These are phyloP conservation scores for Neonectria sp. DNA, from an alignment of 2,329 filamentous ascomycete species.

Conservation along the genomic window DNA sequence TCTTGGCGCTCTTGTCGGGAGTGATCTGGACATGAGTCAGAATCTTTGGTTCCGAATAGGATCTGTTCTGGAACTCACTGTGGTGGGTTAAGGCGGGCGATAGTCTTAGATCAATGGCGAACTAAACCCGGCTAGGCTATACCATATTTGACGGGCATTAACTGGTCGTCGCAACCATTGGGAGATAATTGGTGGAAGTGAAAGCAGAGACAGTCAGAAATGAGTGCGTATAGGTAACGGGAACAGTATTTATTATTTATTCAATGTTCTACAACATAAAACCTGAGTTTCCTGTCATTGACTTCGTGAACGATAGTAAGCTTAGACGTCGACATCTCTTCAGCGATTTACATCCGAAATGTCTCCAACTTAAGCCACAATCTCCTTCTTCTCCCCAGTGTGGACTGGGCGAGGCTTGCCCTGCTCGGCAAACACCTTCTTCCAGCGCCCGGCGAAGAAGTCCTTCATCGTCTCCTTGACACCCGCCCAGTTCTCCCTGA, in stretches of 20 bases:
- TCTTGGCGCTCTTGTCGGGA: too few species aligned
- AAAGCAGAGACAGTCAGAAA: too few species aligned
- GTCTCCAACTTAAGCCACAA: not conserved
- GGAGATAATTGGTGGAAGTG: too few species aligned
- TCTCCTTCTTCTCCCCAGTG: slow-evolving; percentile 4
- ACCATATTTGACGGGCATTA: too few species aligned
- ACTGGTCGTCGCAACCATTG: too few species aligned
- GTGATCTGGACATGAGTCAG: too few species aligned
- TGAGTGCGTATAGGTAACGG: not conserved
- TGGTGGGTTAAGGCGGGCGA: too few species aligned
- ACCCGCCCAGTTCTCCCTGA: slow-evolving; percentile 68
- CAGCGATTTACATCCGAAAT: not conserved
- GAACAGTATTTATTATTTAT: not conserved
- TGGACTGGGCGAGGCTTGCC: slow-evolving; percentile 16
- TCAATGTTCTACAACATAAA: slow-evolving; percentile 3
- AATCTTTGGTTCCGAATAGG: too few species aligned
- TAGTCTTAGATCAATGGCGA: too few species aligned
- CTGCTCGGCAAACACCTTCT: slow-evolving; percentile 46
- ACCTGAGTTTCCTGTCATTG: not conserved
- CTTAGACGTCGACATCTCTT: not conserved
- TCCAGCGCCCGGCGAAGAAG: slow-evolving; percentile 39
- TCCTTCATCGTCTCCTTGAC: slow-evolving; percentile 51
- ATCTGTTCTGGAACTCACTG: too few species aligned
- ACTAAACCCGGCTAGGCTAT: too few species aligned
- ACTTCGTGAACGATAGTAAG: not conserved